phyloP scores from a whole-genome alignment of 306 rosid species.

The Sicyos edulis region DNA sequence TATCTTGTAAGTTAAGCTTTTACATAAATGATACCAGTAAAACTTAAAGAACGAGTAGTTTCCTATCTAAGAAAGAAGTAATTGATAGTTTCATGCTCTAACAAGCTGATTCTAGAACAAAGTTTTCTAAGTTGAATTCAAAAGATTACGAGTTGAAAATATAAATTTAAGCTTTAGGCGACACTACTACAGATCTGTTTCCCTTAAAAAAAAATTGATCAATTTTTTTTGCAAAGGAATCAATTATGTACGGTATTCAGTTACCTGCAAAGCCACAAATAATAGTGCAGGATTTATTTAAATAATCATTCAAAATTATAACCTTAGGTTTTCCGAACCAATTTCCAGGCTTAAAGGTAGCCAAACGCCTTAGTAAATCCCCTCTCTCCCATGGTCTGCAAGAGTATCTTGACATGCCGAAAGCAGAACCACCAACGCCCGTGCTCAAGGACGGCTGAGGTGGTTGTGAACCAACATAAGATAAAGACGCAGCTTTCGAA shows the following conservation, averaged over 20 bases:
- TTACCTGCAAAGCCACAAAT: background rate
- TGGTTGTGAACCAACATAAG: conserved; percentile 91
- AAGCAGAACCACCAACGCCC: conserved; percentile 73
- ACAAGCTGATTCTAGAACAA: background rate
- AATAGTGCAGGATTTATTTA: background rate
- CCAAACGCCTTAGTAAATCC: conserved; percentile 90
- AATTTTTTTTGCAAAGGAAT: background rate
- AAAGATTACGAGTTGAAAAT: background rate
- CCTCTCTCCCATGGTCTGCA: conserved; percentile 99
- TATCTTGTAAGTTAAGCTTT: background rate
- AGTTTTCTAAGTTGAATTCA: background rate
- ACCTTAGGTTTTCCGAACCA: conserved; percentile 97
- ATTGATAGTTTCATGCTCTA: background rate
- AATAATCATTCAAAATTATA: conserved; percentile 31
- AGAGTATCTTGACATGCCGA: conserved; percentile 68
- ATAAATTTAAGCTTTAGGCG: background rate
- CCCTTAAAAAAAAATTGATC: background rate
- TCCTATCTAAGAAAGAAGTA: too few species aligned
- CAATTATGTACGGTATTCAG: background rate
- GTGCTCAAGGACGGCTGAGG: conserved; percentile 81
- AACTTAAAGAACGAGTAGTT: background rate
- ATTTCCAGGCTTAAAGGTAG: conserved; percentile 71
- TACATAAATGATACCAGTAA: background rate
- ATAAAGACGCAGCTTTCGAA: conserved; percentile 90
- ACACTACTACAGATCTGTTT: too few species aligned